Conservation (phyloP, 2,329 filamentous ascomycete genomes). For the Fusarium mangiferae region DNA sequence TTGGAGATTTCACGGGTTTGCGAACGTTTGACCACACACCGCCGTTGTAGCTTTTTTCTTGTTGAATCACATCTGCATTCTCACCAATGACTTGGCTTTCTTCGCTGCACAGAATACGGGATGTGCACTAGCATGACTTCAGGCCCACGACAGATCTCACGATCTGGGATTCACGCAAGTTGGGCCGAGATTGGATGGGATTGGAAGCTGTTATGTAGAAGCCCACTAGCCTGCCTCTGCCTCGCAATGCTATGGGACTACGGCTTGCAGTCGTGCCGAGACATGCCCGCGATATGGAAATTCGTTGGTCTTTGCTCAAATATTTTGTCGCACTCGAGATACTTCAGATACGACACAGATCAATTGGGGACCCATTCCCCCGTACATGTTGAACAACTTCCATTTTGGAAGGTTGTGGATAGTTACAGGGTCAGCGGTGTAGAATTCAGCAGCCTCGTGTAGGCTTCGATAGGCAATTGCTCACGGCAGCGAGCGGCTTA, state of each 20-base stretch:
- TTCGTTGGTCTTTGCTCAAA: constrained; percentile 8
- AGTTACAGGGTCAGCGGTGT: constrained; percentile 10
- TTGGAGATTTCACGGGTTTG: constrained; percentile 31
- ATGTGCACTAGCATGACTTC: constrained; percentile 33
- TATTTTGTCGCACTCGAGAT: constrained; percentile 1
- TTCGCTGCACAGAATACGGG: constrained; percentile 29
- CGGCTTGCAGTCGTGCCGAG: constrained; percentile 32
- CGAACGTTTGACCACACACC: constrained; percentile 27
- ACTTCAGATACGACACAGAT: constrained; percentile 1
- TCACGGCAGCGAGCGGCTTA: background rate
- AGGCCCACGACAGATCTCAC: constrained; percentile 33
- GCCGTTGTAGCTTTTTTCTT: constrained; percentile 27
- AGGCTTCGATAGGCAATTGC: constrained; percentile 3
- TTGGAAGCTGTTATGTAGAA: constrained; percentile 1
- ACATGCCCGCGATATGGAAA: constrained; percentile 25
- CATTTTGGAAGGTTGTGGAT: constrained; percentile 25
- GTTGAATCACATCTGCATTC: constrained; percentile 1
- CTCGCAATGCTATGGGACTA: constrained; percentile 3
- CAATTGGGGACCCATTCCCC: constrained; percentile 15
- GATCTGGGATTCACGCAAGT: constrained; percentile 37
- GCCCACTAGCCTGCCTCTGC: constrained; percentile 21
- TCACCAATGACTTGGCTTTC: constrained; percentile 26
- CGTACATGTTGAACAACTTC: constrained; percentile 23
- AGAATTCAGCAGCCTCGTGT: constrained; percentile 1
- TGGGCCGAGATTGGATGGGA: constrained; percentile 31